phyloP scores from a whole-genome alignment of 2,329 filamentous ascomycete species.

The Ambrosiella beaveri region DNA sequence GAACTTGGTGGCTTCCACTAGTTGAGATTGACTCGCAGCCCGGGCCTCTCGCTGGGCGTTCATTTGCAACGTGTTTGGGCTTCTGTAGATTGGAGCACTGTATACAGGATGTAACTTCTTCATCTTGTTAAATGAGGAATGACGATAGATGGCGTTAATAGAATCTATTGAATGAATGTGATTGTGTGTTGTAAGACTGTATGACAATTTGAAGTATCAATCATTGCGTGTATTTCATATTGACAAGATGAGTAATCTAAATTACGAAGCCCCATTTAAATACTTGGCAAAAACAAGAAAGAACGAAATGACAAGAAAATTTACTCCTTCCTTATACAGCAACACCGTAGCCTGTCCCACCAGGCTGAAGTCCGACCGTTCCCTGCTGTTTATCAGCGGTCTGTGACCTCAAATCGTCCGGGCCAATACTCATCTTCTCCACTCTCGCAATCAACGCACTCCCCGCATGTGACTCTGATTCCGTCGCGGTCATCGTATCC shows the following conservation, averaged over 20 bases:
- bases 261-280: neutral
- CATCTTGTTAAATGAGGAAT: neutral
- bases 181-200: neutral
- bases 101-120: neutral
- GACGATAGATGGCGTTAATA: constrained; percentile 2
- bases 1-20: neutral
- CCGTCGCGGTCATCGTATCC: neutral
- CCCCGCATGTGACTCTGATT: neutral
- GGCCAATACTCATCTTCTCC: neutral
- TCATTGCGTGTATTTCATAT: neutral
- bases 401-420: neutral
- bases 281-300: neutral
- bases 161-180: constrained; percentile 1
- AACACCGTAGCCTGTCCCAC: neutral
- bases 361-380: neutral
- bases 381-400: neutral
- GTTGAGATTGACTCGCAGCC: neutral
- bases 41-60: constrained; percentile 1
- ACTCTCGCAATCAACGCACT: constrained; percentile 1
- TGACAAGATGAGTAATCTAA: neutral
- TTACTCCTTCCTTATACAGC: neutral
- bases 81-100: neutral
- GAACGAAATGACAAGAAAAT: neutral
- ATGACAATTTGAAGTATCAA: neutral
- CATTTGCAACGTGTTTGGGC: neutral